A percentile compares a stretch with the other conserved stretches of the same genome.
Evolutionary conservation across 192 early-diverging fungal species (phyloP).

Genomic region (Chytriomyces hyalinus): DNA sequence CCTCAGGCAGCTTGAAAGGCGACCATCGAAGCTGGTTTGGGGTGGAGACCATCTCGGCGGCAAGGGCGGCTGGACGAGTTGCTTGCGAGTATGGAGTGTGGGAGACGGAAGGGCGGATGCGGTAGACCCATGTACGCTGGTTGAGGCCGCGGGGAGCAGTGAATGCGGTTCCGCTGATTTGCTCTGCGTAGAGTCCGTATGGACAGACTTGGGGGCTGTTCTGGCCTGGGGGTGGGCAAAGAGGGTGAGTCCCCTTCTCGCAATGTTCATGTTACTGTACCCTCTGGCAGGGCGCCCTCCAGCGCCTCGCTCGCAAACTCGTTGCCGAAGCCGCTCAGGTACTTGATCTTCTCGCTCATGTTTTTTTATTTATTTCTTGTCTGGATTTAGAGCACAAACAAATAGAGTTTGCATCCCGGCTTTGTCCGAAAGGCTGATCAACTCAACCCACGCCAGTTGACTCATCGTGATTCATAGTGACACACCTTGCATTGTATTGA

Average conservation of each 20-base stretch:
- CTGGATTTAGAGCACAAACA: too few relatives aligned
- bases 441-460: too few relatives aligned
- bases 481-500: too few relatives aligned
- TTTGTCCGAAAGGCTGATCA: too few relatives aligned
- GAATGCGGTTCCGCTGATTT: constrained; percentile 91
- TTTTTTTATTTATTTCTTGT: too few relatives aligned
- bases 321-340: constrained; percentile 88
- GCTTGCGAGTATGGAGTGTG: constrained; percentile 72
- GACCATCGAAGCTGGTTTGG: constrained; percentile 93
- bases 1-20: constrained; percentile 75
- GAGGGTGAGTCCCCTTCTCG: too few relatives aligned
- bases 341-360: constrained; percentile 32
- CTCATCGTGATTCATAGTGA: too few relatives aligned
- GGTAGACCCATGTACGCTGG: constrained; percentile 90
- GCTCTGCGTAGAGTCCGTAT: constrained; percentile 92
- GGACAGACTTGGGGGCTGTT: constrained; percentile 92
- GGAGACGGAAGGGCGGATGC: constrained; percentile 88
- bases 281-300: constrained; percentile 77
- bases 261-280: too few relatives aligned
- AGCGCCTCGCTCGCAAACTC: constrained; percentile 85
- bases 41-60: constrained; percentile 49
- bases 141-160: constrained; percentile 80
- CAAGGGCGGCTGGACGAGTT: constrained; percentile 1
- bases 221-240: constrained; percentile 57
- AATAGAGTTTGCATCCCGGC: too few relatives aligned